Percentiles rank a stretch among this genome's conserved stretches.
Evolutionary conservation across 768 basidiomycete genomes (phyloP).

Genomic region (Boletales sp.): DNA sequence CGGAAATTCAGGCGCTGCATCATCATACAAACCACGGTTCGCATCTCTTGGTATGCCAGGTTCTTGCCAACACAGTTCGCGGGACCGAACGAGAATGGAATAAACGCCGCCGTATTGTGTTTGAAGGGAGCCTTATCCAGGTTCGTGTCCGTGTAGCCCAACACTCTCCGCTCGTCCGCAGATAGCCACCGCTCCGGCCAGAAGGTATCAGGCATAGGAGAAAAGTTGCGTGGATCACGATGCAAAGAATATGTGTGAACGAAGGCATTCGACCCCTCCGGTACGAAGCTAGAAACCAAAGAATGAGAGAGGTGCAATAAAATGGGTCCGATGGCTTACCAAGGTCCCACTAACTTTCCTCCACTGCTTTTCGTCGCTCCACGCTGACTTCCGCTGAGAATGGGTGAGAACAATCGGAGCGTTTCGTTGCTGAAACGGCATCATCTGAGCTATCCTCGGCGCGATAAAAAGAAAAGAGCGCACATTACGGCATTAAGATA

Average conservation of each 20-base stretch:
- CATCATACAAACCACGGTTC: conserved; percentile 35
- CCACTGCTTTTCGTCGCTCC: conserved; percentile 33
- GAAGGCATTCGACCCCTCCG: conserved; percentile 42
- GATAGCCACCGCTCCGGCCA: conserved; percentile 44
- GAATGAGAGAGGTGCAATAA: conserved; percentile 10
- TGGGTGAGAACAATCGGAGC: conserved; percentile 46
- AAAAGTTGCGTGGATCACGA: conserved; percentile 45
- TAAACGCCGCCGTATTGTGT: conserved; percentile 37
- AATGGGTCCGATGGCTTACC: conserved; percentile 29
- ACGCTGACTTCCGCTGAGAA: conserved; percentile 47
- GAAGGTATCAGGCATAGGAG: conserved; percentile 42
- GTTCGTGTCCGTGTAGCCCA: conserved; percentile 25
- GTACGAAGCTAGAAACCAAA: conserved; percentile 34
- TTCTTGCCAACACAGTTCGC: conserved; percentile 43
- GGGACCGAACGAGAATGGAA: conserved; percentile 45
- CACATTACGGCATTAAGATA: conserved; percentile 35
- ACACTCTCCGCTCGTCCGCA: conserved; percentile 20
- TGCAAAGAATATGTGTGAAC: conserved; percentile 43
- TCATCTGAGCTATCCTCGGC: conserved; percentile 7
- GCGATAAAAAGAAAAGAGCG: conserved; percentile 5
- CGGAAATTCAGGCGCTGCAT: conserved; percentile 40
- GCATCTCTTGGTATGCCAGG: conserved; percentile 42
- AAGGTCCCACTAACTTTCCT: conserved; percentile 37
- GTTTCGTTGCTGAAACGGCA: conserved; percentile 42
- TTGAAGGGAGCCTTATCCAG: conserved; percentile 27